Base-by-base conservation (phyloP, 202 grass and related monocot species). In the Zizania palustris region DNA sequence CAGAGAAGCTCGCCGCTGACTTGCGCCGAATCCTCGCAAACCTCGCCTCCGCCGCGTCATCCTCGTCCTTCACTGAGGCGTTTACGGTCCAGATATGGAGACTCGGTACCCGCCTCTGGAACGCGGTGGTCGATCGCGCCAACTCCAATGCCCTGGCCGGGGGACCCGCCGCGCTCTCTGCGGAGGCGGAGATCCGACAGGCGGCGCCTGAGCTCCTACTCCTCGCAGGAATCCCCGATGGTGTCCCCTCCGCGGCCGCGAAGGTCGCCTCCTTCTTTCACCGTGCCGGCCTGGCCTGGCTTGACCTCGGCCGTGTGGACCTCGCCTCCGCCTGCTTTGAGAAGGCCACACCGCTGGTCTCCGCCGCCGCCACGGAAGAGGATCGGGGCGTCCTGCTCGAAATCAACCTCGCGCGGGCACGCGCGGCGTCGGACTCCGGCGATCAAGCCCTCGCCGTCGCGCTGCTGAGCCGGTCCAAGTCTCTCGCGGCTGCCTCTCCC, bases 71-170 rank as follows among this genome's bases (percentile, higher is more conserved):
- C 85, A 72, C 44, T 4, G 80, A 72, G 42, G 53, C 81, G 38
- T 42, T 66, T 60, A 84, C 73, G 83, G 59, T 96, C 55, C 88
- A 88, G 72, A 61, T 99, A 37, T 99, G 96, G 92, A 87, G 80
- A 71, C 83, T 99, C 74, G 89, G 71, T 63, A 87, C 83, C 87
- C 92, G 96, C 67, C 89, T 99, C 67, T 99, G 92, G 92, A 99
- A 99, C 75, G 89, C 92, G 55, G 88, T 76, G 65, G 83, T 93
- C 87, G 96, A 96, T 75, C 85, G 93, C 87, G 87, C 87, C 85
- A 99, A 96, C 75, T 76, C 68, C 69, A 33, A 46, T 20, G 48
- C 80, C 75, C 16, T 85, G 13, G 57, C 60, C 38, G 48, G n/a
- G 54, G 18, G 19, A 4, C 65, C 72, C 20, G 42, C 46, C 63